A percentile compares a stretch with the other conserved stretches of the same genome.
Evolutionary conservation across 129 eudicot genomes (phyloP).

Genomic region (Apium graveolens): DNA sequence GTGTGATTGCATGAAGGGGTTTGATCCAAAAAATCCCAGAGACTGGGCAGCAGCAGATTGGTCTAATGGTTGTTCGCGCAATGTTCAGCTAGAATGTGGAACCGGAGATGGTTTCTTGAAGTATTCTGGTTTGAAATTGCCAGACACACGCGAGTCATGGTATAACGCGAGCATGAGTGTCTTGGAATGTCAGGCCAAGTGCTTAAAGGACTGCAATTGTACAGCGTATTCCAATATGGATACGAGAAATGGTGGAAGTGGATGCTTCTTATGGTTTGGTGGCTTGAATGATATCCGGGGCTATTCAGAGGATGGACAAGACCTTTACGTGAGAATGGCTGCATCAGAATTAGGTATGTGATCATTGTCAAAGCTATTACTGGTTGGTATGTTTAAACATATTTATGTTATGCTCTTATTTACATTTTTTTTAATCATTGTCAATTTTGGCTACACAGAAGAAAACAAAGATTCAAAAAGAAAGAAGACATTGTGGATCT

Average conservation of each 20-base stretch:
- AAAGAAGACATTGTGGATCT: constrained; percentile 1
- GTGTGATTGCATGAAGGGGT: constrained; percentile 18
- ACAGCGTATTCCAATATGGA: constrained; percentile 1
- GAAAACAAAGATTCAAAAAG: background rate
- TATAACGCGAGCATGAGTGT: constrained; percentile 2
- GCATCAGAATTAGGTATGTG: constrained; percentile 7
- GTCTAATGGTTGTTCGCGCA: constrained; percentile 20
- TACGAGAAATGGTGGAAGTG: constrained; percentile 8
- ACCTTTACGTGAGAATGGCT: constrained; percentile 13
- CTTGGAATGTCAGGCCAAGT: constrained; percentile 7
- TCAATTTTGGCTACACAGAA: background rate
- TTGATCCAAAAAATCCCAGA: background rate
- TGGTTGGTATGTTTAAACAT: background rate
- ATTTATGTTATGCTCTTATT: background rate
- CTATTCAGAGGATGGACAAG: constrained; percentile 3
- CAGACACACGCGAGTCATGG: constrained; percentile 11
- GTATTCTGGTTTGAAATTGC: constrained; percentile 12
- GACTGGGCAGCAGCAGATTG: constrained; percentile 20
- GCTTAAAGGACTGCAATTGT: constrained; percentile 22
- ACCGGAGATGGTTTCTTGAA: constrained; percentile 11
- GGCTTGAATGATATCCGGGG: background rate
- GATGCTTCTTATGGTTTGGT: constrained; percentile 6
- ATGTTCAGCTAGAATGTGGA: background rate
- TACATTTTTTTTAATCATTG: background rate
- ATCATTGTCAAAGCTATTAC: background rate